These are phyloP conservation scores for Caulochytrium protostelioides DNA, from an alignment of 371 early-diverging fungal species.

Conservation along the genomic window DNA sequence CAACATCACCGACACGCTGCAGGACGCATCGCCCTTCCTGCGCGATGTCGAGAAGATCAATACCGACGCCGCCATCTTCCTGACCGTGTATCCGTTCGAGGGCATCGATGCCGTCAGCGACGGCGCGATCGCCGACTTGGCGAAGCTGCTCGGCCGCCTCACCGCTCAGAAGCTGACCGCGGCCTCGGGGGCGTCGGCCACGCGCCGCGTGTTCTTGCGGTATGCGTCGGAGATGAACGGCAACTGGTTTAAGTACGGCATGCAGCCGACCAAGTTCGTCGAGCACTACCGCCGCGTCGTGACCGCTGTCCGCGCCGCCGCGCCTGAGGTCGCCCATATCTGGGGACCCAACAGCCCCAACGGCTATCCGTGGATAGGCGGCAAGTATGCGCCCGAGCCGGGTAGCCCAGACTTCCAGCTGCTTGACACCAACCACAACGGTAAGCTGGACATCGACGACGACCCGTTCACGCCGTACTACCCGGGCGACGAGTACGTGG, in stretches of 20 bases:
- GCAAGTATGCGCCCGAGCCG: not conserved
- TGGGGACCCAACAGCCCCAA: conserved; percentile 18
- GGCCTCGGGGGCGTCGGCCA: no score
- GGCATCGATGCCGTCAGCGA: conserved; percentile 8
- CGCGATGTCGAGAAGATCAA: conserved; percentile 6
- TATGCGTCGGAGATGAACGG: conserved; percentile 10
- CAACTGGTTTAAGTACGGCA: conserved; percentile 9
- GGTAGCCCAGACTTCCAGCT: conserved; percentile 2
- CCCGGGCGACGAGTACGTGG: conserved; percentile 23
- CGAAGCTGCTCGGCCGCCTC: not conserved
- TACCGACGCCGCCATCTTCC: conserved; percentile 9
- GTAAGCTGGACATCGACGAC: conserved; percentile 7
- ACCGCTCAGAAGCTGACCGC: conserved; percentile 3
- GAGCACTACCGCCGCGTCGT: conserved; percentile 5
- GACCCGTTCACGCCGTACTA: conserved; percentile 11
- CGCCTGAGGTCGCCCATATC: conserved; percentile 8
- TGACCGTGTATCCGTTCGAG: conserved; percentile 14
- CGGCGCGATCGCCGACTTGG: conserved; percentile 5
- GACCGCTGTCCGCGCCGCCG: conserved; percentile 3
- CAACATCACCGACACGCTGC: conserved; percentile 68
- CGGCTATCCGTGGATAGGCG: conserved; percentile 14
- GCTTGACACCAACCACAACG: conserved; percentile 18
- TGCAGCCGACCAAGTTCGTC: conserved; percentile 8
- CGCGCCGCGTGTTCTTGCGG: conserved; percentile 8
- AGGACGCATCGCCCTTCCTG: conserved; percentile 8